Evolutionary conservation across 257 asterid species (phyloP).

Genomic region (Solanum etuberosum): DNA sequence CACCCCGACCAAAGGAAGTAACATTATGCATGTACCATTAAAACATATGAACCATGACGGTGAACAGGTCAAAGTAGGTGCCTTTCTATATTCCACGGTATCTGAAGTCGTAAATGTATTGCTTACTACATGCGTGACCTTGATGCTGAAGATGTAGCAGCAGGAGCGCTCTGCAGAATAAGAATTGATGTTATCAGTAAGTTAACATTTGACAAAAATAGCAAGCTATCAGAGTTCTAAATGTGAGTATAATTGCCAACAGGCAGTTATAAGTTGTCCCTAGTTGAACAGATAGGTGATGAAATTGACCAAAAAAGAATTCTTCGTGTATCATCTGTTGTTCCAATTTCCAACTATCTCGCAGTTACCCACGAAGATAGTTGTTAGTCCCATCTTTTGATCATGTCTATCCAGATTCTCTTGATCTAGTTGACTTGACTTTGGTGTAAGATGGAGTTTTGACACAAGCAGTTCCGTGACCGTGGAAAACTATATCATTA

Average conservation of each 20-base stretch:
- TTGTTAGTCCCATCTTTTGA: background rate
- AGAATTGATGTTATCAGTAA: background rate
- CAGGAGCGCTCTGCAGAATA: constrained; percentile 69
- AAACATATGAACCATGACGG: background rate
- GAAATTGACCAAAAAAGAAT: background rate
- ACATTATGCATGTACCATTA: background rate
- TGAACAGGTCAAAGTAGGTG: background rate
- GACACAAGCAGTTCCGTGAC: background rate
- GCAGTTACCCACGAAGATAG: background rate
- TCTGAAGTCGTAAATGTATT: background rate
- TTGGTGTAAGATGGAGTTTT: background rate
- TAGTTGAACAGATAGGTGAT: background rate
- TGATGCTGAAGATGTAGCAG: constrained; percentile 32
- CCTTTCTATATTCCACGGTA: background rate
- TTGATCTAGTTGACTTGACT: background rate
- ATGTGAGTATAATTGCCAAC: background rate
- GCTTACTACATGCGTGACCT: constrained; percentile 61
- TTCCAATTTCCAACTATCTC: background rate
- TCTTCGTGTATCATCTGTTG: background rate
- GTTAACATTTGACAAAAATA: background rate
- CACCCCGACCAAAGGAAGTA: background rate
- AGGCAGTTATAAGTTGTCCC: background rate
- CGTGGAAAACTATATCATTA: background rate
- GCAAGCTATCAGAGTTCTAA: background rate
- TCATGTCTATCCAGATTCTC: background rate